These are phyloP conservation scores for Mortierella sp. DNA, from an alignment of 371 early-diverging fungal species.

Conservation along the genomic window DNA sequence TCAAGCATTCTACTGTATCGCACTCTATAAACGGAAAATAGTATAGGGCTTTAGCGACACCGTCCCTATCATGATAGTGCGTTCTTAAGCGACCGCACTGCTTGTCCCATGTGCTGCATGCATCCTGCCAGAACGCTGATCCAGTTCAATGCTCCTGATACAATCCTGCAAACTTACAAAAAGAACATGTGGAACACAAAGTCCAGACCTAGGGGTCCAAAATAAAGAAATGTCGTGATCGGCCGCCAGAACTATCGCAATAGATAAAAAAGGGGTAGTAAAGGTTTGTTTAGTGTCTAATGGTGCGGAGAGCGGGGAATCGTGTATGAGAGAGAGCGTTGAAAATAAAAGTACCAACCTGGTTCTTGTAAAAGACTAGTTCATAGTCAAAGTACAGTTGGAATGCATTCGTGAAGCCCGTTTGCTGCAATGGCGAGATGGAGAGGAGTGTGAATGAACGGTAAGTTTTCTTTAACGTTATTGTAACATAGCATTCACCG, in stretches of 20 bases:
- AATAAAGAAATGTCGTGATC: slow-evolving; percentile 90
- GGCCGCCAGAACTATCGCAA: slow-evolving; percentile 97
- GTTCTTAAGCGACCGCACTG: too few species aligned
- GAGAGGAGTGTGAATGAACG: not conserved
- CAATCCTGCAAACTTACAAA: slow-evolving; percentile 67
- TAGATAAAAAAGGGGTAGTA: slow-evolving; percentile 8
- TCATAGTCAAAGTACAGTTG: slow-evolving; percentile 87
- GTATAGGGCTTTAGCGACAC: not conserved
- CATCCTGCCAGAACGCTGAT: not conserved
- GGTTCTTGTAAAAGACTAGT: slow-evolving; percentile 69
- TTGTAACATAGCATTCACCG: slow-evolving; percentile 3
- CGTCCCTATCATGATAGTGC: too few species aligned
- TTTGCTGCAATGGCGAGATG: slow-evolving; percentile 59
- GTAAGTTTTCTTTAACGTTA: too few species aligned
- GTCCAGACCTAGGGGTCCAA: slow-evolving; percentile 90
- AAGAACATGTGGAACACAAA: slow-evolving; percentile 96
- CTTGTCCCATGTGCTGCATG: slow-evolving; percentile 6
- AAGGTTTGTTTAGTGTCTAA: too few species aligned
- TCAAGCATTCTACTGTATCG: slow-evolving; percentile 94
- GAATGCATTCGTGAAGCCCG: slow-evolving; percentile 75
- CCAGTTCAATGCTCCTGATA: not conserved
- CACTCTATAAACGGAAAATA: slow-evolving; percentile 60
- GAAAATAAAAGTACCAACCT: slow-evolving; percentile 63
- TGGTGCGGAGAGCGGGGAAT: too few species aligned
- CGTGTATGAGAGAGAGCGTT: too few species aligned